Conservation (phyloP, 1,284 basidiomycete species). For the Apiotrichum brassicae region DNA sequence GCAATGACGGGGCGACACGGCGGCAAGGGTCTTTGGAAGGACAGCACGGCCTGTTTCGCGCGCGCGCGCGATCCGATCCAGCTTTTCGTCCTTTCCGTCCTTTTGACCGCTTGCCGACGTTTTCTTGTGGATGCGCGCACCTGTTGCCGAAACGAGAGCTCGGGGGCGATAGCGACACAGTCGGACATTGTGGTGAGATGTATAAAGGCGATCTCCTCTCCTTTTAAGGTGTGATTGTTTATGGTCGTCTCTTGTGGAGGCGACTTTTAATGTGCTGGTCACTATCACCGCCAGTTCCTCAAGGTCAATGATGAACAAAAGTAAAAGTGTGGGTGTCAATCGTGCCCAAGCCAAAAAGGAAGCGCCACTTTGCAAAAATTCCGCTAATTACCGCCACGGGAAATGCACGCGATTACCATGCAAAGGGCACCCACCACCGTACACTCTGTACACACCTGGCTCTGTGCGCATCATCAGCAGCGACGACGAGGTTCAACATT, state of each 20-base stretch:
- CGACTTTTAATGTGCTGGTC: neutral
- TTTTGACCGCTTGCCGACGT: no score
- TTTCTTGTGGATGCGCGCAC: slow-evolving; percentile 46
- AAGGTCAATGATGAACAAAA: slow-evolving; percentile 6
- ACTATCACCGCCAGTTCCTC: neutral
- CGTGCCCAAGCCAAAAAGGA: no score
- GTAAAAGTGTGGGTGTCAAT: neutral
- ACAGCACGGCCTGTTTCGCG: neutral
- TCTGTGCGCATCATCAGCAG: no score
- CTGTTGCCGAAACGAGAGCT: slow-evolving; percentile 82
- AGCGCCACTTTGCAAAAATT: no score
- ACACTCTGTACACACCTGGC: no score
- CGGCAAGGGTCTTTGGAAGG: neutral
- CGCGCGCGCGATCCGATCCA: neutral
- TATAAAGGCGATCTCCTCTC: slow-evolving; percentile 1
- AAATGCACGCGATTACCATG: no score
- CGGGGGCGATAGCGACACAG: slow-evolving; percentile 75
- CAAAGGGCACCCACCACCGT: no score
- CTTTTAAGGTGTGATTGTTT: no score
- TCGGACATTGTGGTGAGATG: slow-evolving; percentile 54
- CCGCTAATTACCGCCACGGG: neutral
- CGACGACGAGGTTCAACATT: no score
- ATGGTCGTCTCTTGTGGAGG: no score
- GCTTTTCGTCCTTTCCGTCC: no score
- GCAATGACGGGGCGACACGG: neutral